Evolutionary conservation across 805 yeast genomes (phyloP).

Genomic region (Wickerhamiella sergipiensis): DNA sequence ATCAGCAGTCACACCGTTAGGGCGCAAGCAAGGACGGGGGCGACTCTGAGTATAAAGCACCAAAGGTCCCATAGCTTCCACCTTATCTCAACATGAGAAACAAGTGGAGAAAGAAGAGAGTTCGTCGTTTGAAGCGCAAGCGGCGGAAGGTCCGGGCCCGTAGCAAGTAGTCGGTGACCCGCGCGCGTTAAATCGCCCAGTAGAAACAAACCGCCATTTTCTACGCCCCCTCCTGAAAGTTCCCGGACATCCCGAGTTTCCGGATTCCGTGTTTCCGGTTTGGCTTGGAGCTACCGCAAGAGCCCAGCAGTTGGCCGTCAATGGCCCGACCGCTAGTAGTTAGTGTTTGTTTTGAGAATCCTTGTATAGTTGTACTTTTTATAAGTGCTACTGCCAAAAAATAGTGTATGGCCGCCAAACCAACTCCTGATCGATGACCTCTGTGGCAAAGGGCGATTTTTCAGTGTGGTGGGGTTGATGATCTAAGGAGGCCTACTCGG

Average conservation of each 20-base stretch:
- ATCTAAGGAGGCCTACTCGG: not conserved
- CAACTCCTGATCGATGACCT: not conserved
- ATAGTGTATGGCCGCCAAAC: not conserved
- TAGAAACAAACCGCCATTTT: not conserved
- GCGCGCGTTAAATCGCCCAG: not conserved
- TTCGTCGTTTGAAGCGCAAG: slow-evolving; percentile 99
- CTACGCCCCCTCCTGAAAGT: not conserved
- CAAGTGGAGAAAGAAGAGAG: slow-evolving; percentile 99
- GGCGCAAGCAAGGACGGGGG: not conserved
- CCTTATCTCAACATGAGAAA: slow-evolving; percentile 29
- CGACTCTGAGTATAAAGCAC: not conserved
- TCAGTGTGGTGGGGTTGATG: not conserved
- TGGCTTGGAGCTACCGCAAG: not conserved
- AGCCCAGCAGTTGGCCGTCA: not conserved
- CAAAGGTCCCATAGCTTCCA: not conserved
- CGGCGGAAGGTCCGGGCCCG: slow-evolving; percentile 99
- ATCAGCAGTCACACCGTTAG: not conserved
- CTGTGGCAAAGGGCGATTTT: not conserved
- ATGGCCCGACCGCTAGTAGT: not conserved
- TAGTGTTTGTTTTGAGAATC: not conserved
- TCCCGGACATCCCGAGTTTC: not conserved
- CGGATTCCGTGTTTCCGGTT: not conserved
- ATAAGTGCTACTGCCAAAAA: not conserved
- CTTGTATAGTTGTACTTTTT: not conserved
- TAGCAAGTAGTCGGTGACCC: slow-evolving; percentile 33